These are phyloP conservation scores for Zalerion maritima DNA, from an alignment of 495 filamentous ascomycete species.

Conservation along the genomic window DNA sequence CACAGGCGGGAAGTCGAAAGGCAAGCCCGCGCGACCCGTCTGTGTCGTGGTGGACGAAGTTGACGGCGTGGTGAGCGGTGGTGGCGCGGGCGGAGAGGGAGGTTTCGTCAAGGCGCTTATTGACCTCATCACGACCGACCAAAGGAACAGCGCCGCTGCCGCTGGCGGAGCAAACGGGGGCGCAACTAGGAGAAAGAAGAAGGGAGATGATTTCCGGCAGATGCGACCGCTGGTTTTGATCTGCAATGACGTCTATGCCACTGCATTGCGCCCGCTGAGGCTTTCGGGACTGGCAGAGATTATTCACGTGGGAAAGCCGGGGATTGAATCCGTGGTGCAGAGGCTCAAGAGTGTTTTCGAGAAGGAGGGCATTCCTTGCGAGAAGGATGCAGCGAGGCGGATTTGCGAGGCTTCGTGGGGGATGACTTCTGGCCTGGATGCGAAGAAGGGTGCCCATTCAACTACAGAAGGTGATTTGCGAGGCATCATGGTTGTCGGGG, in stretches of 20 bases:
- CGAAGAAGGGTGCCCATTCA: conserved; percentile 39
- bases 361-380: conserved; percentile 71
- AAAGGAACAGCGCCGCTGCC: conserved; percentile 53
- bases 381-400: conserved; percentile 73
- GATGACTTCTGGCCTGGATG: conserved; percentile 45
- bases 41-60: conserved; percentile 95
- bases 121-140: conserved; percentile 70
- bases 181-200: conserved; percentile 35
- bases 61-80: conserved; percentile 76
- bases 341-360: conserved; percentile 72
- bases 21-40: conserved; percentile 66
- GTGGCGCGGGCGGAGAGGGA: conserved; percentile 52
- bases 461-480: conserved; percentile 82
- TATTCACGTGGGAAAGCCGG: conserved; percentile 81
- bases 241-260: conserved; percentile 96
- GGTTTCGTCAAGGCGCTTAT: conserved; percentile 93
- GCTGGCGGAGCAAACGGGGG: conserved; percentile 15
- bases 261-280: conserved; percentile 70
- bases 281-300: conserved; percentile 72
- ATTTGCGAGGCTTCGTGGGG: conserved; percentile 91
- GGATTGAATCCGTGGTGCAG: conserved; percentile 69
- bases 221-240: conserved; percentile 82
- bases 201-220: conserved; percentile 69
- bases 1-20: conserved; percentile 41
- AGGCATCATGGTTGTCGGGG: conserved; percentile 81